A percentile compares a stretch with the other conserved stretches of the same genome.
These are phyloP conservation scores for Pharus latifolius DNA, from an alignment of 176 grass and related monocot genomes.

Conservation along the genomic window DNA sequence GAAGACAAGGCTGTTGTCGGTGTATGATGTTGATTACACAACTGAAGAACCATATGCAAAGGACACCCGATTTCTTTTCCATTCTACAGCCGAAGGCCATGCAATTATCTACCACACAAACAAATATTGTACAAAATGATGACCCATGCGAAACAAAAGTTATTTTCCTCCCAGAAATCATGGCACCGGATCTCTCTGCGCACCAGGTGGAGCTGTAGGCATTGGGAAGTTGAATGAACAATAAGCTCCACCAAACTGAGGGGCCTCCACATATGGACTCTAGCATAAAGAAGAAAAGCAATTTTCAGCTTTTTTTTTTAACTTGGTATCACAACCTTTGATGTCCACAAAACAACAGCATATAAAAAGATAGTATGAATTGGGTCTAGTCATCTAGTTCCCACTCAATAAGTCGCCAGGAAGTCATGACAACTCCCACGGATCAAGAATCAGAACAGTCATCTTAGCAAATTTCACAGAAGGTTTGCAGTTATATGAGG, in stretches of 20 bases:
- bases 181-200: slow-evolving; percentile 45
- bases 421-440: background rate
- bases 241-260: slow-evolving; percentile 36
- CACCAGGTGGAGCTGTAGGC: slow-evolving; percentile 81
- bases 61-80: background rate
- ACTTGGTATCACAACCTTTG: background rate
- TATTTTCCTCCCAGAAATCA: background rate
- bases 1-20: background rate
- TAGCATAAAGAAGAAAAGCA: slow-evolving; percentile 7
- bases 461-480: background rate
- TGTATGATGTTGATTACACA: slow-evolving; percentile 20
- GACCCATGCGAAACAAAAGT: background rate
- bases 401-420: background rate
- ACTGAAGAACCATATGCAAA: background rate
- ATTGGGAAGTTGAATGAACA: slow-evolving; percentile 54
- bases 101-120: slow-evolving; percentile 15
- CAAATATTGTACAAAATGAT: slow-evolving; percentile 31
- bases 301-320: background rate
- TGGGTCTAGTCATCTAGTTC: background rate
- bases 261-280: slow-evolving; percentile 94
- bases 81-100: slow-evolving; percentile 2
- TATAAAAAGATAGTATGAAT: background rate
- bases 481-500: background rate
- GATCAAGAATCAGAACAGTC: background rate
- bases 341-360: background rate